Evolutionary conservation across 805 yeast species (phyloP).

Genomic region (Schwanniomyces polymorphus): DNA sequence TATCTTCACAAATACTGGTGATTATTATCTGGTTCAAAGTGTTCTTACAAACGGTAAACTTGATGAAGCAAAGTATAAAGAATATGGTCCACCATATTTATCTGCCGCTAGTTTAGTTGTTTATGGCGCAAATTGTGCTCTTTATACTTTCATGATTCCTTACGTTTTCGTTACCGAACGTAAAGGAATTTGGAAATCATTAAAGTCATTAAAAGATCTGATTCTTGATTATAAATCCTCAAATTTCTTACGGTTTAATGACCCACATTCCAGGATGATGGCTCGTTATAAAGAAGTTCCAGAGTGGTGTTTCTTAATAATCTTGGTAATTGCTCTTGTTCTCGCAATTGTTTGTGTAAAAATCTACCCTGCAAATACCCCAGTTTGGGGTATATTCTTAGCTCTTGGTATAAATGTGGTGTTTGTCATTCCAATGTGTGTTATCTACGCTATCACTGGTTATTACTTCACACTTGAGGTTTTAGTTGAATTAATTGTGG

Average conservation of each 20-base stretch:
- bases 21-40: slow-evolving; percentile 21
- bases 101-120: slow-evolving; percentile 24
- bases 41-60: slow-evolving; percentile 37
- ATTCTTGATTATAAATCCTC: slow-evolving; percentile 7
- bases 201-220: slow-evolving; percentile 10
- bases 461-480: slow-evolving; percentile 49
- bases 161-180: slow-evolving; percentile 11
- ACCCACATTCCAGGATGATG: slow-evolving; percentile 32
- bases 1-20: slow-evolving; percentile 26
- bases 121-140: slow-evolving; percentile 17
- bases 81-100: slow-evolving; percentile 25
- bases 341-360: slow-evolving; percentile 30
- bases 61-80: slow-evolving; percentile 16
- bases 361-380: slow-evolving; percentile 45
- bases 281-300: slow-evolving; percentile 35
- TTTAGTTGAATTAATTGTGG: slow-evolving; percentile 55
- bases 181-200: slow-evolving; percentile 12
- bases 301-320: slow-evolving; percentile 27
- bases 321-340: slow-evolving; percentile 26
- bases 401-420: slow-evolving; percentile 49
- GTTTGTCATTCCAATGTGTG: slow-evolving; percentile 53
- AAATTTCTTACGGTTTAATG: slow-evolving; percentile 14
- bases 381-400: slow-evolving; percentile 61
- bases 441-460: slow-evolving; percentile 50
- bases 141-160: slow-evolving; percentile 6